Base-by-base conservation (phyloP, 768 basidiomycete genomes). In the Pisolithus marmoratus region DNA sequence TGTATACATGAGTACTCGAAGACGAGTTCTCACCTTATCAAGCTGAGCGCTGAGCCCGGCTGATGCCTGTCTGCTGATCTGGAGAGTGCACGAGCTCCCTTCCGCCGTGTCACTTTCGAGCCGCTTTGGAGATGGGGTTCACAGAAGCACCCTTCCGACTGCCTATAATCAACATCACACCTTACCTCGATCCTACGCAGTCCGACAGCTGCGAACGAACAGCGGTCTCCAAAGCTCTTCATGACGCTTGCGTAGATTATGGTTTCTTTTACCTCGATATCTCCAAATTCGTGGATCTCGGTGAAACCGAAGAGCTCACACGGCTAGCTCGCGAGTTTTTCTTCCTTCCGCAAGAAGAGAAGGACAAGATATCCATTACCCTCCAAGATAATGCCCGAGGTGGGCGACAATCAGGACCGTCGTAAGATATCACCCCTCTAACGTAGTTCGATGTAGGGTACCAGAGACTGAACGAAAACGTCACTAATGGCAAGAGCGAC, bases 211-310 rank as follows among this genome's bases (percentile, higher is more conserved):
- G 57, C 4, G 69, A 71, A 27, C 73, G 74, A 22, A 75, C 79
- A 41, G 72, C 75, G 2, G 68, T 71, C 1, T 75, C 80, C 23
- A 74, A 75, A 11, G 80, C 82, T 0, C 68, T 94, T 17, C 91
- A 92, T 60, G 63, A 69, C 0, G 90, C 90, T 8, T 90, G 90
- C 60, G 61, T 87, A 20, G 72, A 87, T 49, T 90, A 81, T 50
- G 93, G 93, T 0, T 95, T 95, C 76, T 94, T 95, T 72, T 95
- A 94, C 67, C 74, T 94, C 43, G 80, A 91, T 54, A 72, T 92
- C 42, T 78, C 81, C 2, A 69, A 75, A 4, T 87, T 74, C 57
- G 67, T 85, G 14, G 72, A 82, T 34, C 69, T 69, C 0, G 61
- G 71, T 1, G 85, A 91, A 58, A 77, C 84, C 9, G 81, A 84